A percentile compares a stretch with the other conserved stretches of the same genome.
These are phyloP conservation scores for Trypanosomatidae sp. DNA, from an alignment of 208 protist genomes.

Conservation along the genomic window DNA sequence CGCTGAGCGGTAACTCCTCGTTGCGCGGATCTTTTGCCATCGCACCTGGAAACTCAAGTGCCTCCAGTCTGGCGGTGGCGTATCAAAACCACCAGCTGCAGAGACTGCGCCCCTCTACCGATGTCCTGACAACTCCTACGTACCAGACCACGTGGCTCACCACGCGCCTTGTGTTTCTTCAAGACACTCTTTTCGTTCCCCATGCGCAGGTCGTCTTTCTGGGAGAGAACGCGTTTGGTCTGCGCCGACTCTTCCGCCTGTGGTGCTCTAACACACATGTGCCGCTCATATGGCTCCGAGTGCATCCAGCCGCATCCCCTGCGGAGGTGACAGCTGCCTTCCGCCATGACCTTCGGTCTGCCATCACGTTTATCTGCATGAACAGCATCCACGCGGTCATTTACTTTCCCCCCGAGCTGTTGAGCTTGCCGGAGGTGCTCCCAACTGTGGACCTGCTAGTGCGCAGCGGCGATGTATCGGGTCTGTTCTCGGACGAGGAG, in stretches of 20 bases:
- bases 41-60: background rate
- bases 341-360: conserved; percentile 46
- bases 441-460: conserved; percentile 55
- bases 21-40: conserved; percentile 6
- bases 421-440: conserved; percentile 48
- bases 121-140: conserved; percentile 19
- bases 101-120: background rate
- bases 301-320: conserved; percentile 13
- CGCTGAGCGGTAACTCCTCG: conserved; percentile 14
- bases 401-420: conserved; percentile 55
- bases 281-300: conserved; percentile 53
- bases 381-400: conserved; percentile 55
- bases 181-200: conserved; percentile 22
- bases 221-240: conserved; percentile 42
- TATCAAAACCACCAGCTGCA: background rate
- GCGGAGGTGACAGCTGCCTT: conserved; percentile 34
- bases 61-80: background rate
- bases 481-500: conserved; percentile 72
- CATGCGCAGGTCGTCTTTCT: conserved; percentile 55
- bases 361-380: conserved; percentile 43
- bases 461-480: conserved; percentile 60
- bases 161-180: conserved; percentile 24
- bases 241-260: conserved; percentile 56
- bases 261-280: conserved; percentile 47
- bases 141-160: conserved; percentile 67